These are phyloP conservation scores for Gloeostereum incarnatum DNA, from an alignment of 768 basidiomycete species.

Conservation along the genomic window DNA sequence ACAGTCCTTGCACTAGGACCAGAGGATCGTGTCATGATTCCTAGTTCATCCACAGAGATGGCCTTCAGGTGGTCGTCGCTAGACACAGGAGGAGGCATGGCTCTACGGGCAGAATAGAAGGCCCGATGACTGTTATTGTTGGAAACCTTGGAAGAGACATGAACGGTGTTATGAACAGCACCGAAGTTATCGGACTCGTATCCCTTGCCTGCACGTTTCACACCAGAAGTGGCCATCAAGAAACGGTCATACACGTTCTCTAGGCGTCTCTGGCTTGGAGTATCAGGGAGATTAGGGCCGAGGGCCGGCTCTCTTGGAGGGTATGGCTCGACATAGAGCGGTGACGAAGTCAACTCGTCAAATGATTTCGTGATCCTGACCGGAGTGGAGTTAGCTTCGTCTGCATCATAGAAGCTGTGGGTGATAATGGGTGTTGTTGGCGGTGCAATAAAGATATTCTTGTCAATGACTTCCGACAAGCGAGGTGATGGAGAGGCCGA, in stretches of 20 bases:
- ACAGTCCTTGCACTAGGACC: slow-evolving; percentile 13
- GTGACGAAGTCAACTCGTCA: slow-evolving; percentile 55
- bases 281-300: slow-evolving; percentile 30
- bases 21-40: slow-evolving; percentile 33
- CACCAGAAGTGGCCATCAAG: slow-evolving; percentile 73
- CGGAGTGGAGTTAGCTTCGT: not conserved
- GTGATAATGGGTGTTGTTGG: not conserved
- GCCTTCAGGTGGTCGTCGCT: slow-evolving; percentile 40
- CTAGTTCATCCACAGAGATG: slow-evolving; percentile 58
- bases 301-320: slow-evolving; percentile 35
- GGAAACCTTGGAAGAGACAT: slow-evolving; percentile 11
- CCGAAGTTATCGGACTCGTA: slow-evolving; percentile 64
- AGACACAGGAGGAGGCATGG: slow-evolving; percentile 67
- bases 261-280: slow-evolving; percentile 48
- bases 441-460: slow-evolving; percentile 56
- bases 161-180: slow-evolving; percentile 26
- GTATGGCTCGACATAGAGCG: slow-evolving; percentile 56
- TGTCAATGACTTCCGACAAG: slow-evolving; percentile 61
- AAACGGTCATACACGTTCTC: slow-evolving; percentile 79
- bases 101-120: slow-evolving; percentile 39
- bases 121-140: slow-evolving; percentile 29
- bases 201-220: slow-evolving; percentile 72
- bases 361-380: slow-evolving; percentile 16
- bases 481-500: slow-evolving; percentile 36
- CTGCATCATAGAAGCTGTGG: not conserved